phyloP scores from a whole-genome alignment of 75 land plant species.

The Cunninghamia lanceolata region DNA sequence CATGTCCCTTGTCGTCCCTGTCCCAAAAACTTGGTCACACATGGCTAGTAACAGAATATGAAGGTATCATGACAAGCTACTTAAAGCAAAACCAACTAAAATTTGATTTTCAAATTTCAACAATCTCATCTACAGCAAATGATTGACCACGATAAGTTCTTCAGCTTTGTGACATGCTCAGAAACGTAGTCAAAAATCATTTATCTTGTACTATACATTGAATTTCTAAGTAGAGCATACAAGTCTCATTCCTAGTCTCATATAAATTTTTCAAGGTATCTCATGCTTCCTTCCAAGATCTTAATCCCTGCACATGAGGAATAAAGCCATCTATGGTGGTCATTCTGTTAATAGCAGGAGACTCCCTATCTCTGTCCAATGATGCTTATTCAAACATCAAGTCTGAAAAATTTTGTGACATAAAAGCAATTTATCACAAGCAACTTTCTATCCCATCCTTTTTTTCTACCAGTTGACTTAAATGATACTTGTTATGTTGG shows the following conservation, averaged over 20 bases:
- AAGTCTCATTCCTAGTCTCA: background rate
- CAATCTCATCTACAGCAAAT: background rate
- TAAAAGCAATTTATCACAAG: background rate
- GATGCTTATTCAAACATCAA: background rate
- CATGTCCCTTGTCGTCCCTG: too few species aligned
- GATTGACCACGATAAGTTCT: background rate
- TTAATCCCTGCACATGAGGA: background rate
- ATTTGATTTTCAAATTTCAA: background rate
- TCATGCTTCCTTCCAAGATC: background rate
- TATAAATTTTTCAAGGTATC: background rate
- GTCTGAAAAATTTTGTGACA: background rate
- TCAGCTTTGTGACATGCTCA: background rate
- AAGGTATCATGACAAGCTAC: background rate
- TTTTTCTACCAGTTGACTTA: background rate
- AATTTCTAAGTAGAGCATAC: background rate
- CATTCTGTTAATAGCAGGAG: background rate
- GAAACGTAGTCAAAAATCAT: background rate
- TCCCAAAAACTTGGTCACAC: too few species aligned
- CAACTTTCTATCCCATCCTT: background rate
- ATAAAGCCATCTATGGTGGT: background rate
- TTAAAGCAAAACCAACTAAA: background rate
- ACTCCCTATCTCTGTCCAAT: background rate
- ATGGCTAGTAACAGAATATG: background rate
- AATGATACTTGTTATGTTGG: background rate
- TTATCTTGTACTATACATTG: background rate